phyloP scores from a whole-genome alignment of 495 filamentous ascomycete genomes.

The Lasiosphaeria ovina region DNA sequence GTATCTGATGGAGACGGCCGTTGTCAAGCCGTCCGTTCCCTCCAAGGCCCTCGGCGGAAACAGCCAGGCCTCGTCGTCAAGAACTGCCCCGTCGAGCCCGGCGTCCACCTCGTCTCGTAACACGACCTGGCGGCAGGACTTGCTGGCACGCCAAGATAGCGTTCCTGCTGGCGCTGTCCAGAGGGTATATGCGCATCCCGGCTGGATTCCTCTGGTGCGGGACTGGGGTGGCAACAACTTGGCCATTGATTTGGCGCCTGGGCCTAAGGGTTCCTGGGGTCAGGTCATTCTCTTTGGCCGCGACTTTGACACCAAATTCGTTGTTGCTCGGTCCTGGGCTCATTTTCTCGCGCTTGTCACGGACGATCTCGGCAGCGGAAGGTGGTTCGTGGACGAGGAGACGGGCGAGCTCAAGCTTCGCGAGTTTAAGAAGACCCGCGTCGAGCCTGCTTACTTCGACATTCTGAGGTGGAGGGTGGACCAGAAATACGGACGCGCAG shows the following conservation, averaged over 20 bases:
- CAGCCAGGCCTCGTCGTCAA: conserved; percentile 51
- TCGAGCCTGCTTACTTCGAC: conserved; percentile 93
- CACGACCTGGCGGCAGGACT: conserved; percentile 77
- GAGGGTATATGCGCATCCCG: conserved; percentile 89
- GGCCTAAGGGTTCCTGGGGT: conserved; percentile 87
- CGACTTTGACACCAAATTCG: conserved; percentile 98
- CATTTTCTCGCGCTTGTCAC: conserved; percentile 82
- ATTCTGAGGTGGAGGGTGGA: conserved; percentile 92
- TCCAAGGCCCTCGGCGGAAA: conserved; percentile 66
- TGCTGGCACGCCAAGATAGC: conserved; percentile 80
- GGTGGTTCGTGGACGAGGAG: conserved; percentile 89
- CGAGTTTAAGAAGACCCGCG: conserved; percentile 81
- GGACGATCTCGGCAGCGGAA: conserved; percentile 83
- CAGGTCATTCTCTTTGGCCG: conserved; percentile 95
- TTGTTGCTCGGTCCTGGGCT: conserved; percentile 90
- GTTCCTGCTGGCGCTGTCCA: conserved; percentile 84
- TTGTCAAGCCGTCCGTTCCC: conserved; percentile 55
- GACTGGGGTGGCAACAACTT: conserved; percentile 99
- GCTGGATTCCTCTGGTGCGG: conserved; percentile 92
- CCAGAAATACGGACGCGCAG: conserved; percentile 80
- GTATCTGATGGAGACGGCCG: conserved; percentile 61
- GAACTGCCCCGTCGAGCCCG: conserved; percentile 32
- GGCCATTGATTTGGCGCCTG: conserved; percentile 90
- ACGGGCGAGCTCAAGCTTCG: conserved; percentile 84
- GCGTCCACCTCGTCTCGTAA: conserved; percentile 52